Evolutionary conservation across 768 basidiomycete species (phyloP), one percentile per base, ranked within the genome.

Genomic region (Termitomyces sp.): DNA sequence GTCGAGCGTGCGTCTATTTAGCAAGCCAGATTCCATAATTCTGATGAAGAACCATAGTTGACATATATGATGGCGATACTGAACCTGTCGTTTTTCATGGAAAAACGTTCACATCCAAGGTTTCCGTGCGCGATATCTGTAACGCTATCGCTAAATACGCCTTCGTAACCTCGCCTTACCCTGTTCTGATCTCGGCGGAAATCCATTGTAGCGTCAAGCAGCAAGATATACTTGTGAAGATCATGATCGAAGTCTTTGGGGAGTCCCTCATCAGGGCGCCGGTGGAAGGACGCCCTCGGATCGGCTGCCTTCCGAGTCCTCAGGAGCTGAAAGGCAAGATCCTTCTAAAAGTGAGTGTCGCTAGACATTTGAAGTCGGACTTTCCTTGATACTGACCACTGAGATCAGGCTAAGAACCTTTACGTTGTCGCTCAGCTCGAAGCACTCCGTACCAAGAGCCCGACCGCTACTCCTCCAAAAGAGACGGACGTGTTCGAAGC

Each of bases 151-250:
- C 78, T 22, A 90, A 90, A 71, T 98, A 98, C 67, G 94, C 88
- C 0, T 98, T 98, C 66, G 84, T 90, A 43, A 82, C 89, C 0
- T 95, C 92, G 1, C 91, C 92, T 0, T 97, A 94, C 66, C 95
- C 95, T 1, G 76, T 98, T 67, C 85, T 98, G 66, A 88, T 98
- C 55, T 95, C 93, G 2, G 91, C 94, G 13, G 95, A 98, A 73
- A 81, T 95, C 1, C 94, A 96, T 66, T 96, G 93, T 69, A 76
- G 81, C 0, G 57, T 92, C 16, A 71, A 76, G 28, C 91, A 94
- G 67, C 95, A 98, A 68, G 88, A 90, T 38, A 77, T 79, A 67
- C 77, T 97, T 14, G 94, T 84, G 0, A 66, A 76, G 2, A 92
- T 95, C 65, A 84, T 98, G 83, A 83, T 41, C 0, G 72, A 75